Percentiles rank a stretch among this genome's conserved stretches.
phyloP scores from a whole-genome alignment of 129 eudicot genomes.

The Saposhnikovia divaricata region DNA sequence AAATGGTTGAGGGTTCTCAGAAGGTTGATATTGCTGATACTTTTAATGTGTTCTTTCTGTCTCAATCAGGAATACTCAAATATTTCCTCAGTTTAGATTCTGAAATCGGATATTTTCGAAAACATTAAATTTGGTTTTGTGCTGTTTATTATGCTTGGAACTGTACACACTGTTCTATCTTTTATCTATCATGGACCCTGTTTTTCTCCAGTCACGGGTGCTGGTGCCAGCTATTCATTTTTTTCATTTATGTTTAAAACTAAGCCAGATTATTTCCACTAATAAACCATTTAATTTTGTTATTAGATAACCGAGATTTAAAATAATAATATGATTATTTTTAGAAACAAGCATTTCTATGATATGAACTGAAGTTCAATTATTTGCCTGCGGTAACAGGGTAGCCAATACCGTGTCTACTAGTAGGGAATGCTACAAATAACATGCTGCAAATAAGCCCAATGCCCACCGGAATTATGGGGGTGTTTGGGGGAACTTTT shows the following conservation, averaged over 20 bases:
- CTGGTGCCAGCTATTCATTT: neutral
- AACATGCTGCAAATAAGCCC: constrained; percentile 58
- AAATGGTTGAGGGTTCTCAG: neutral
- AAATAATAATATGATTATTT: neutral
- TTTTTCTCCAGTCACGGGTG: neutral
- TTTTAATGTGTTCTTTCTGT: neutral
- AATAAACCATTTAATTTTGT: neutral
- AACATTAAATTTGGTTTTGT: neutral
- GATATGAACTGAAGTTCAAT: neutral
- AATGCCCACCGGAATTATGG: too few relatives aligned
- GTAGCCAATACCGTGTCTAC: constrained; percentile 81
- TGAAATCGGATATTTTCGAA: neutral
- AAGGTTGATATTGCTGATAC: neutral
- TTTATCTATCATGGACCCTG: neutral
- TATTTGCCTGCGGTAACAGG: constrained; percentile 32
- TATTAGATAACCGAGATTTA: neutral
- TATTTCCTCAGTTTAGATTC: too few relatives aligned
- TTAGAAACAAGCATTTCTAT: neutral
- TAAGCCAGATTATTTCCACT: neutral
- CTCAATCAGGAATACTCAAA: neutral
- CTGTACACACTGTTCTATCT: neutral
- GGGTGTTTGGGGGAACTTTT: too few relatives aligned
- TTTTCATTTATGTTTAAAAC: neutral
- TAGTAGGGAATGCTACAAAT: constrained; percentile 57
- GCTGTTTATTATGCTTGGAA: neutral